Base-by-base conservation (phyloP, 768 basidiomycete species). In the Mycena pura region DNA sequence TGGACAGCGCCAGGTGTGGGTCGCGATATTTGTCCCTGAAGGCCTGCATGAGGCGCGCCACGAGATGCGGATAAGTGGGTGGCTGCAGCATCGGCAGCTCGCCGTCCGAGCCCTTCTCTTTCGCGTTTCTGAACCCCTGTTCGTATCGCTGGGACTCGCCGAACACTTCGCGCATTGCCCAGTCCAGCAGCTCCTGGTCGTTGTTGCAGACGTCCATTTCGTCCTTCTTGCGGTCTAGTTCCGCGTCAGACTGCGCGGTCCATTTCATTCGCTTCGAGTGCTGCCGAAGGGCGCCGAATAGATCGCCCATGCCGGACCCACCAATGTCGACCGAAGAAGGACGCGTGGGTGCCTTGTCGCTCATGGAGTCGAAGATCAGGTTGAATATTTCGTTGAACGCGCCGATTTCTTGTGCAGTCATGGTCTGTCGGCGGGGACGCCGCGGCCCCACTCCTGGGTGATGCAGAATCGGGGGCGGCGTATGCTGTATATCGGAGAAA, bases 21-120 rank as follows among this genome's bases (percentile, higher is more conserved):
- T 95, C 88, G 17, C 74, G 74, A 73, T 91, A 95, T 49, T 86
- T 89, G 67, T 88, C 89, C 22, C 95, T 86, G 71, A 95, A 90
- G 11, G 85, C 80, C 25, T 80, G 80, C 84, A 97, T 93, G 55
- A 95, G 85, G 44, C 84, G 81, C 6, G 91, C 87, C 56, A 97
- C 81, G 31, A 95, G 77, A 63, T 87, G 82, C 0, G 93, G 87
- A 69, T 96, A 96, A 19, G 85, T 80, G 0, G 84, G 80, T 9
- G 86, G 84, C 60, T 88, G 89, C 8, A 87, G 76, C 46, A 77
- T 72, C 2, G 77, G 80, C 39, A 75, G 53, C 19, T 70, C 68
- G 43, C 64, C 69, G 17, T 66, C 55, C 44, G 60, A 56, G 10
- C 63, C 63, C 11, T 70, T 54, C 22, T 70, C 63, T 70, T 45